Evolutionary conservation across 306 rosid species (phyloP), one percentile per base, ranked within the genome.

Genomic region (Arachis hypogaea): DNA sequence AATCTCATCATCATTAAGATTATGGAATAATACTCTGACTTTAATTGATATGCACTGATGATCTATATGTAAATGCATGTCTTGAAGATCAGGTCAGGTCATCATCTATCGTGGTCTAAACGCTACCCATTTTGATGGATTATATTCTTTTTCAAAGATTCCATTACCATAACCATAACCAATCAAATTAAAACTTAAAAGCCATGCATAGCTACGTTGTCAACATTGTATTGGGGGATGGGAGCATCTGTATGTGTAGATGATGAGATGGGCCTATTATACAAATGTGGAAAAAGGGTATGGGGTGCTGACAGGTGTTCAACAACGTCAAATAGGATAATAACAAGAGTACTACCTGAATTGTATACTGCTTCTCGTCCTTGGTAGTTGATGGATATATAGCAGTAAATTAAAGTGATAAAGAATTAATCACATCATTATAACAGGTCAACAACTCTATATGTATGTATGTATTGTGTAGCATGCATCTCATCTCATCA

Each of bases 221-320:
- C 75, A 4, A 70, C 3, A 42, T 36, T 43, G 46, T 43, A 43
- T 5, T 60, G 38, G 38, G 49, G 49, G 11, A 3, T 71, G 50
- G 81, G 10, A 50, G 59, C 57, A 16, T 42, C 11, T 61, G n/a
- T 28, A 42, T 22, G 51, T 33, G 30, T 12, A 4, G 41, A 41
- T 11, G 14, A 29, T 6, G 16, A 63, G 4, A 55, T 70, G 42
- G 80, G 43, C 50, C 79, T 51, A 5, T 11, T 49, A 14, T 70
- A 80, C 80, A 36, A 77, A 81, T 47, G n/a, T 66, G 82, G 84
- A 78, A 82, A 61, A 66, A 11, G 64, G 75, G 46, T 55, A 36
- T 78, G 81, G 87, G 90, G 92, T 69, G 57, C 41, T 76, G 85
- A 73, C 92, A 83, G 80, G 83, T 87, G 82, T 81, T 22, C 28